Evolutionary conservation across 2,329 filamentous ascomycete genomes (phyloP).

Genomic region (Cryphonectria japonica): DNA sequence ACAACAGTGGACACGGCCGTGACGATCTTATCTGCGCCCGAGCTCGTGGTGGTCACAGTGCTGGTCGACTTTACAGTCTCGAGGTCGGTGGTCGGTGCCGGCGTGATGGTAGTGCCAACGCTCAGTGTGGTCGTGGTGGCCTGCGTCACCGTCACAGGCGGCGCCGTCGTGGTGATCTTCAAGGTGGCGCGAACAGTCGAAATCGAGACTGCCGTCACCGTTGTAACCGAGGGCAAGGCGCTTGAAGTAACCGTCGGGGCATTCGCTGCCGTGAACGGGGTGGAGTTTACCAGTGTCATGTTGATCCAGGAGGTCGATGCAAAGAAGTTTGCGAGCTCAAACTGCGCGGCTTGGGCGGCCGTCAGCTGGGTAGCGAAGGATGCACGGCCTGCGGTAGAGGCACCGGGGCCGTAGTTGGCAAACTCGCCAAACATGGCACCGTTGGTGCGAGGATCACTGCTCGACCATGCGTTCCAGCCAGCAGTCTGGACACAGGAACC

Average conservation of each 20-base stretch:
- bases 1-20: neutral
- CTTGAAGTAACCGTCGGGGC: neutral
- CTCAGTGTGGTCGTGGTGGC: conserved; percentile 36
- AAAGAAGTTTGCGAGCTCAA: conserved; percentile 46
- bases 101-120: conserved; percentile 40
- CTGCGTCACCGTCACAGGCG: conserved; percentile 35
- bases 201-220: neutral
- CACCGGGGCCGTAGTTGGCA: conserved; percentile 51
- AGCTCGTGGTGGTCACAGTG: neutral
- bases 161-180: conserved; percentile 27
- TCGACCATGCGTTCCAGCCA: conserved; percentile 53
- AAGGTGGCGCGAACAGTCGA: conserved; percentile 28
- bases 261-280: conserved; percentile 42
- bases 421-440: conserved; percentile 53
- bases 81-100: conserved; percentile 31
- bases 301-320: conserved; percentile 46
- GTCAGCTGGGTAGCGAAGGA: conserved; percentile 39
- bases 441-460: conserved; percentile 45
- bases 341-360: conserved; percentile 41
- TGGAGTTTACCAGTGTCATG: conserved; percentile 42
- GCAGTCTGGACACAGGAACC: conserved; percentile 50
- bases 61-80: conserved; percentile 1
- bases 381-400: conserved; percentile 47
- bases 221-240: conserved; percentile 12
- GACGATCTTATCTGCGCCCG: neutral